Percentiles rank a stretch among this genome's conserved stretches.
Evolutionary conservation across 129 eudicot genomes (phyloP).

Genomic region (Flaveria trinervia): DNA sequence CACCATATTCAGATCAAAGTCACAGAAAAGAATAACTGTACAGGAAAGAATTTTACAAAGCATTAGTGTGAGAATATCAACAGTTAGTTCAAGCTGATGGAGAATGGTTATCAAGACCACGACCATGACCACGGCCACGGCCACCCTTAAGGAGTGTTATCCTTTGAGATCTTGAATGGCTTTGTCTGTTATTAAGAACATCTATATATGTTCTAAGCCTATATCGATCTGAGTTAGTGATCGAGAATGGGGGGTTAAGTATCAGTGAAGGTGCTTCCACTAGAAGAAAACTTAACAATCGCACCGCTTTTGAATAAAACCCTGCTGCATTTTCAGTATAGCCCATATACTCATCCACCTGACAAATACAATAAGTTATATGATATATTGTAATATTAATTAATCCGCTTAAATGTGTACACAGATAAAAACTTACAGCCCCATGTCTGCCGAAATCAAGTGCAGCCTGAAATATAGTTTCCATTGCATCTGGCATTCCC

Average conservation of each 20-base stretch:
- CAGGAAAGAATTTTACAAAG: slow-evolving; percentile 48
- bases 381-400: background rate
- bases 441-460: slow-evolving; percentile 80
- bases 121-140: slow-evolving; percentile 32
- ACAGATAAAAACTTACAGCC: slow-evolving; percentile 66
- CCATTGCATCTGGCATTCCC: slow-evolving; percentile 99
- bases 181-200: slow-evolving; percentile 72
- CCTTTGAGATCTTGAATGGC: slow-evolving; percentile 76
- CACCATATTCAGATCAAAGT: slow-evolving; percentile 29
- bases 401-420: background rate
- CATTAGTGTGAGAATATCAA: background rate
- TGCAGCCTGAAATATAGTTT: slow-evolving; percentile 80
- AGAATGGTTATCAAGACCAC: slow-evolving; percentile 39
- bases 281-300: slow-evolving; percentile 62
- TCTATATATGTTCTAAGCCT: slow-evolving; percentile 75
- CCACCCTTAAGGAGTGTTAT: slow-evolving; percentile 70
- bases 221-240: slow-evolving; percentile 78
- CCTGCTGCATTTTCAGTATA: slow-evolving; percentile 60
- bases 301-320: slow-evolving; percentile 68
- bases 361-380: slow-evolving; percentile 23
- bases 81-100: slow-evolving; percentile 41
- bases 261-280: slow-evolving; percentile 94
- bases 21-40: slow-evolving; percentile 50
- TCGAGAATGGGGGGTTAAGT: slow-evolving; percentile 85
- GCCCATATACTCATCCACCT: slow-evolving; percentile 97